Conservation (phyloP, 179 eudicot genomes). For the Patellifolia procumbens region DNA sequence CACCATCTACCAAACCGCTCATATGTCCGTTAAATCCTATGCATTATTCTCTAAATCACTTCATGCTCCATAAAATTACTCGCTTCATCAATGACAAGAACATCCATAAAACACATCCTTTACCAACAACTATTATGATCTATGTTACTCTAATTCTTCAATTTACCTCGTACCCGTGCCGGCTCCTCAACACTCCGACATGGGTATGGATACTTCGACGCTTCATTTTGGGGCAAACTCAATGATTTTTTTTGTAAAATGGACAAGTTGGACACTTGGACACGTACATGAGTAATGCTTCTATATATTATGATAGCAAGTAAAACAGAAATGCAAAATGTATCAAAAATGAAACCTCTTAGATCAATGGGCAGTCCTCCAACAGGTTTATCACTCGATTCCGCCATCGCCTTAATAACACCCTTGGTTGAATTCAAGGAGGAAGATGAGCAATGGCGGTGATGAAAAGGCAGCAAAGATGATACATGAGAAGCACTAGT, state of each 20-base stretch:
- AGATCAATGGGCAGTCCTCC: conserved; percentile 70
- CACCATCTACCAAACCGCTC: too few relatives aligned
- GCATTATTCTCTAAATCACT: neutral
- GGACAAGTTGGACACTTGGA: too few relatives aligned
- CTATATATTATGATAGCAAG: neutral
- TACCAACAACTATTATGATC: too few relatives aligned
- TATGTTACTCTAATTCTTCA: too few relatives aligned
- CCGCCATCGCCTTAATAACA: conserved; percentile 67
- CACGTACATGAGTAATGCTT: too few relatives aligned
- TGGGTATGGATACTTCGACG: too few relatives aligned
- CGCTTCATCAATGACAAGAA: neutral
- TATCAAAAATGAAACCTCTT: conserved; percentile 50
- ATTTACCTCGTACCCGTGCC: too few relatives aligned
- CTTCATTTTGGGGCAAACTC: too few relatives aligned
- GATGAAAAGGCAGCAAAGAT: conserved; percentile 44
- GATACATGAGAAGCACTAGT: conserved; percentile 55
- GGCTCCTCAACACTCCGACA: too few relatives aligned
- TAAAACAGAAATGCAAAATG: neutral
- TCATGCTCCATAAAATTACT: neutral
- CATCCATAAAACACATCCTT: neutral
- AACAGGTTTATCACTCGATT: conserved; percentile 58
- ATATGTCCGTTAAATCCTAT: neutral
- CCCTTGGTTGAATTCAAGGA: conserved; percentile 37
- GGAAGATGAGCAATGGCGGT: conserved; percentile 43
- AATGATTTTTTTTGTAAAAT: too few relatives aligned